Percentiles rank a stretch among this genome's conserved stretches.
phyloP scores from a whole-genome alignment of 345 rosid genomes.

The Salix suchowensis region DNA sequence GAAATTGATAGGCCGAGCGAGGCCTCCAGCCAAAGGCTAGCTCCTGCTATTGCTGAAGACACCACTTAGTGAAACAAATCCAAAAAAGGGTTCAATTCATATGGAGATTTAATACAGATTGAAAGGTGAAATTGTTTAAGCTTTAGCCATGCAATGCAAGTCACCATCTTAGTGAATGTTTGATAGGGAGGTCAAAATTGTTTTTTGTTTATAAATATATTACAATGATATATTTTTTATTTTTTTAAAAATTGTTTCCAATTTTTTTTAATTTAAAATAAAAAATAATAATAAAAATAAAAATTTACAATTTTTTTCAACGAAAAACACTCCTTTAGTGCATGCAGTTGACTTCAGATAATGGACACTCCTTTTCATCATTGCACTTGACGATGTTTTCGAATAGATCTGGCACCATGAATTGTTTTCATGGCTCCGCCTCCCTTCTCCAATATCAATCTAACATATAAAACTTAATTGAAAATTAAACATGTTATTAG shows the following conservation, averaged over 20 bases:
- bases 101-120: not conserved
- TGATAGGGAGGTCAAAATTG: too few relatives aligned
- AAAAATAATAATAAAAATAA: too few relatives aligned
- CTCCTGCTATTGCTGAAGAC: not conserved
- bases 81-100: not conserved
- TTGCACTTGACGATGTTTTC: conserved; percentile 20
- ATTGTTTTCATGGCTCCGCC: not conserved
- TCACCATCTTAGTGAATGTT: not conserved
- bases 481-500: too few relatives aligned
- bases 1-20: not conserved
- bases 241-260: too few relatives aligned
- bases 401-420: conserved; percentile 23
- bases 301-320: too few relatives aligned
- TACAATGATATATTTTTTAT: too few relatives aligned
- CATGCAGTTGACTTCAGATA: conserved; percentile 7
- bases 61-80: not conserved
- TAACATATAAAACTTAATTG: too few relatives aligned
- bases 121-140: not conserved
- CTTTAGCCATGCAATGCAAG: conserved; percentile 1
- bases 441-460: conserved; percentile 17
- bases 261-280: too few relatives aligned
- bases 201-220: too few relatives aligned
- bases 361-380: conserved; percentile 18
- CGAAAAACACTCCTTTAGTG: not conserved
- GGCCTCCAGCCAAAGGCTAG: not conserved